Conservation (phyloP, 371 early-diverging fungal species). For the Mortierella sp. region DNA sequence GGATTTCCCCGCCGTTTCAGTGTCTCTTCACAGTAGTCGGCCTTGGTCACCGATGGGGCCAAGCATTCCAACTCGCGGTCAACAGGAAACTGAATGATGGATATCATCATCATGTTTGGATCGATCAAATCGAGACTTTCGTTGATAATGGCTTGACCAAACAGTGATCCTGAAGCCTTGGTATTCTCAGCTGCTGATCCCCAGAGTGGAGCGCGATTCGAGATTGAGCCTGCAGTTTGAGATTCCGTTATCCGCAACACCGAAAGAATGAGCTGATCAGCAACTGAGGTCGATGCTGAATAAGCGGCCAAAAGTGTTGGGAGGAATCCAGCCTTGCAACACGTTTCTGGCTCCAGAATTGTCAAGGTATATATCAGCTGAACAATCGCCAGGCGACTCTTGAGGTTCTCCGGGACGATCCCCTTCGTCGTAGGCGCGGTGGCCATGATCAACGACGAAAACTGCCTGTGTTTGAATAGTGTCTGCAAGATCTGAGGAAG, state of each 20-base stretch:
- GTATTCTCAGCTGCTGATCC: slow-evolving; percentile 64
- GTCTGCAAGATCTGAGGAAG: slow-evolving; percentile 51
- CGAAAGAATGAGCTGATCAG: slow-evolving; percentile 63
- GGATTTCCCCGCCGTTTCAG: slow-evolving; percentile 13
- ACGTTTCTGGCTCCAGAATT: slow-evolving; percentile 56
- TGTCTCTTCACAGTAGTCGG: slow-evolving; percentile 20
- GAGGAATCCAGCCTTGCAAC: slow-evolving; percentile 60
- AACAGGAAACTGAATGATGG: slow-evolving; percentile 67
- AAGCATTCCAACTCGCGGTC: slow-evolving; percentile 45
- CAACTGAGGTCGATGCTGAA: slow-evolving; percentile 61
- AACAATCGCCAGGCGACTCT: slow-evolving; percentile 60
- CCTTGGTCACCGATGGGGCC: slow-evolving; percentile 5
- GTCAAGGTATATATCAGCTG: slow-evolving; percentile 60
- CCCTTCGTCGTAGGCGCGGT: slow-evolving; percentile 43
- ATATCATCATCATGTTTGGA: slow-evolving; percentile 70
- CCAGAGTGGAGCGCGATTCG: slow-evolving; percentile 64
- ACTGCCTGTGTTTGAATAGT: slow-evolving; percentile 47
- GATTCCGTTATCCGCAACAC: slow-evolving; percentile 62
- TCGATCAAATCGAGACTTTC: slow-evolving; percentile 76
- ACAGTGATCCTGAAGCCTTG: slow-evolving; percentile 33
- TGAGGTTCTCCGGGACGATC: slow-evolving; percentile 35
- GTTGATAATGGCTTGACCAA: slow-evolving; percentile 57
- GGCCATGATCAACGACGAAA: slow-evolving; percentile 39
- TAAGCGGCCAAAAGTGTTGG: slow-evolving; percentile 66
- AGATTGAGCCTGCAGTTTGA: slow-evolving; percentile 58